Evolutionary conservation across 2,329 filamentous ascomycete species (phyloP).

Genomic region (Alternaria gansuensis): DNA sequence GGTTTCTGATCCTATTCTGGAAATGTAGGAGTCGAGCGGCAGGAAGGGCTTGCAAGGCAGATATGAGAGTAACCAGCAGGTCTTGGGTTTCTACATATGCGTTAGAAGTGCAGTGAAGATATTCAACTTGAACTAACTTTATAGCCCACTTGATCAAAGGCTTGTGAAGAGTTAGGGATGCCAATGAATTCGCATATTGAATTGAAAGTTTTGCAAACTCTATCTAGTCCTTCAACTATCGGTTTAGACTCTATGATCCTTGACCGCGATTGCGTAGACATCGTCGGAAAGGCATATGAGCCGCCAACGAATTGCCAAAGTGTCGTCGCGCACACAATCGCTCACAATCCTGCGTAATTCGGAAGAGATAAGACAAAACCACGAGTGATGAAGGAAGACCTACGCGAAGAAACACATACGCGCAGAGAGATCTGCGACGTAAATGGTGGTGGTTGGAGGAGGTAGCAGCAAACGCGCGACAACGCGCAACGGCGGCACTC

Average conservation of each 20-base stretch:
- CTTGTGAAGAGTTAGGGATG: neutral
- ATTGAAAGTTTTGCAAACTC: conserved; percentile 19
- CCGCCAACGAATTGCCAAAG: too few relatives aligned
- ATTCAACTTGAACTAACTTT: conserved; percentile 9
- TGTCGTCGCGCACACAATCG: neutral
- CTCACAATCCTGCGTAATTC: neutral
- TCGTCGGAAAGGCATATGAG: neutral
- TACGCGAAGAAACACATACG: too few relatives aligned
- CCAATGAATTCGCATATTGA: neutral
- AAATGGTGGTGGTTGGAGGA: neutral
- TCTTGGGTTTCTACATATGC: conserved; percentile 2
- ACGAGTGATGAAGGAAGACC: neutral
- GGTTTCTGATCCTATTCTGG: neutral
- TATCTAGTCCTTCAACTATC: conserved; percentile 7
- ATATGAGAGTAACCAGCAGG: neutral
- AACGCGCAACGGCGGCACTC: neutral
- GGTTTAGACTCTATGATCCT: neutral
- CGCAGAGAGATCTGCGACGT: neutral
- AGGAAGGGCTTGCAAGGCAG: neutral
- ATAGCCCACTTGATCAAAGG: neutral
- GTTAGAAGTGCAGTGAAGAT: conserved; percentile 11
- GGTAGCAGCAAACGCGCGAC: neutral
- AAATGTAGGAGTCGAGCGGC: conserved; percentile 4
- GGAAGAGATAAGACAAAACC: neutral
- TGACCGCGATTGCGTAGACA: neutral